These are phyloP conservation scores for Kluyveromyces sp. DNA, from an alignment of 1,139 yeast genomes.

Conservation along the genomic window DNA sequence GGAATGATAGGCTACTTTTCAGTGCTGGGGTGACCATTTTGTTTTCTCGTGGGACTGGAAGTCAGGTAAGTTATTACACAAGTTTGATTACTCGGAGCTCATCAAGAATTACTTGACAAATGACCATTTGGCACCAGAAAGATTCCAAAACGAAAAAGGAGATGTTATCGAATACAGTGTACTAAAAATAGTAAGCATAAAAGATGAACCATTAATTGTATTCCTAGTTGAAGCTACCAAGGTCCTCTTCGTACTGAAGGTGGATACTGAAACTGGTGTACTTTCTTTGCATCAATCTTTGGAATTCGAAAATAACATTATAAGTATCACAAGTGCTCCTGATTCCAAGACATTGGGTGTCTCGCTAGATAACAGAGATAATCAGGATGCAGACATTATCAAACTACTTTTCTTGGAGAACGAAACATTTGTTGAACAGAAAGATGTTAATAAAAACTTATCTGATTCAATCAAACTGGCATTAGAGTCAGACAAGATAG, in stretches of 20 bases:
- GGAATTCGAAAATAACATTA: constrained; percentile 29
- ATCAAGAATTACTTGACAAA: constrained; percentile 45
- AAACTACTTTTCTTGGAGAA: constrained; percentile 31
- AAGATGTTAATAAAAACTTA: constrained; percentile 12
- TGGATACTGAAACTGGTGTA: constrained; percentile 26
- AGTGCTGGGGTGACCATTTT: constrained; percentile 90
- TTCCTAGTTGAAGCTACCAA: constrained; percentile 52
- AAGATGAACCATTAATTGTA: constrained; percentile 31
- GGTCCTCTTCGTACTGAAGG: constrained; percentile 39
- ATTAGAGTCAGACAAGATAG: constrained; percentile 19
- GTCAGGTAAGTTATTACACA: constrained; percentile 38
- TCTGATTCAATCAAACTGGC: constrained; percentile 14
- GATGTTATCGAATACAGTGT: constrained; percentile 47
- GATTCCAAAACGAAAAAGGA: constrained; percentile 48
- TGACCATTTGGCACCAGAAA: constrained; percentile 57
- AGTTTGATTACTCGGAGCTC: constrained; percentile 43
- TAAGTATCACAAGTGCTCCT: constrained; percentile 30
- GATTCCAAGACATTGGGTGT: constrained; percentile 33
- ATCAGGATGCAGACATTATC: constrained; percentile 21
- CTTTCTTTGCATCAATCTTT: constrained; percentile 29
- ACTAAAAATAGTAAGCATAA: constrained; percentile 37
- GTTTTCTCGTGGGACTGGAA: constrained; percentile 80
- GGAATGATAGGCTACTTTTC: constrained; percentile 44
- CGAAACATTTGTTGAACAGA: constrained; percentile 32
- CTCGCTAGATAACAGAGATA: constrained; percentile 39